phyloP scores from a whole-genome alignment of 495 filamentous ascomycete species.

The Talaromyces adpressus region DNA sequence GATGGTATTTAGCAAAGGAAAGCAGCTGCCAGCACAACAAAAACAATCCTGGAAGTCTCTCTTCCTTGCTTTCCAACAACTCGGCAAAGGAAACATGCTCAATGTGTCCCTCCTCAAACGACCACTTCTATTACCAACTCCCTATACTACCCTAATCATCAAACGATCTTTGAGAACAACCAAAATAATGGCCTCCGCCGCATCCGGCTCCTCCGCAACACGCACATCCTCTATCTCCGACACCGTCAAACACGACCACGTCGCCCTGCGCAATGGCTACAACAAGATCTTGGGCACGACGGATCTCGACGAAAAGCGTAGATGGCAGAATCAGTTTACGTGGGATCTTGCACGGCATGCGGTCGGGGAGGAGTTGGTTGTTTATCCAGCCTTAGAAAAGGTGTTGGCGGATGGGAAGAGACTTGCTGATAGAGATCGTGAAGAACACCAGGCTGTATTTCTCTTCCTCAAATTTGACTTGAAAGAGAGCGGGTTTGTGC shows the following conservation, averaged over 20 bases:
- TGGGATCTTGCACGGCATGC: constrained; percentile 62
- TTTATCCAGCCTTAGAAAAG: constrained; percentile 59
- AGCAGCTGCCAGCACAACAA: neutral
- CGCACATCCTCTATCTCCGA: constrained; percentile 29
- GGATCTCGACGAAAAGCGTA: constrained; percentile 40
- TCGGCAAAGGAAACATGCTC: neutral
- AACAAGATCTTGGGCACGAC: constrained; percentile 43
- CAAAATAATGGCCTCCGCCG: neutral
- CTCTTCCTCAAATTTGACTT: neutral
- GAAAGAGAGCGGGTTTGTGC: neutral
- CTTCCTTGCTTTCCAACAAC: neutral
- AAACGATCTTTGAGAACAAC: no score
- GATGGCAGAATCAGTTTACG: constrained; percentile 57
- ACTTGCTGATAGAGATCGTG: constrained; percentile 47
- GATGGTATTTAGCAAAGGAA: neutral
- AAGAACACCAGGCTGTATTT: constrained; percentile 47
- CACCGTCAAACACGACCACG: constrained; percentile 53
- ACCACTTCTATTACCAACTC: neutral
- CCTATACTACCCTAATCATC: neutral
- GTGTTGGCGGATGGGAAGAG: constrained; percentile 39
- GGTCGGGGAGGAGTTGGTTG: constrained; percentile 55
- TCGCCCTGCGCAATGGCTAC: constrained; percentile 48
- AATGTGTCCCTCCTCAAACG: neutral
- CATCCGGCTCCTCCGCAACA: neutral
- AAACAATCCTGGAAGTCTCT: neutral